Percentiles rank a stretch among this genome's conserved stretches.
Conservation (phyloP, 208 protist genomes). For the Phytomonas sp. region DNA sequence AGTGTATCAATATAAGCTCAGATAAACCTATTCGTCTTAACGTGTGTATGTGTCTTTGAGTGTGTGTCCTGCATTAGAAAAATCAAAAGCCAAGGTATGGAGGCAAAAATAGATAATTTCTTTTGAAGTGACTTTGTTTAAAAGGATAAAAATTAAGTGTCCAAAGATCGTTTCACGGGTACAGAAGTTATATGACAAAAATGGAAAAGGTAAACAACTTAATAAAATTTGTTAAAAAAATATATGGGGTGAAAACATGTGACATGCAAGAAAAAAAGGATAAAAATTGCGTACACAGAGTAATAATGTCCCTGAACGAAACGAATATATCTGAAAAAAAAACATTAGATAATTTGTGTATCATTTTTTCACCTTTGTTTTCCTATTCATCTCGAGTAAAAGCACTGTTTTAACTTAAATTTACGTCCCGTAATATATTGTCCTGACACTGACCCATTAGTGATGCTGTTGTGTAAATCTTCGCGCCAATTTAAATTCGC, state of each 20-base stretch:
- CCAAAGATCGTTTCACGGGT: background rate
- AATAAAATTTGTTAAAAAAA: background rate
- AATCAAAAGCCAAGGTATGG: background rate
- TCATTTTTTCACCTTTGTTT: conserved; percentile 6
- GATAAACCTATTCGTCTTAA: conserved; percentile 1
- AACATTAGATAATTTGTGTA: background rate
- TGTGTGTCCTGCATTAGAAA: background rate
- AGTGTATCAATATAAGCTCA: background rate
- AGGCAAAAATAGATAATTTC: conserved; percentile 1
- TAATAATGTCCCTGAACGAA: background rate
- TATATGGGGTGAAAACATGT: conserved; percentile 7
- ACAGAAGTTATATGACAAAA: conserved; percentile 6
- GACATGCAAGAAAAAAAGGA: conserved; percentile 7
- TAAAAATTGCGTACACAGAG: background rate
- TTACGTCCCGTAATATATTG: background rate
- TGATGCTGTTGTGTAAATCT: background rate
- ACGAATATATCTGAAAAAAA: conserved; percentile 3
- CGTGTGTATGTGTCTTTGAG: conserved; percentile 1
- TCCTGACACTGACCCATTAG: background rate
- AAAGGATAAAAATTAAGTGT: background rate
- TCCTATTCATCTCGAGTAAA: background rate
- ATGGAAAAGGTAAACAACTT: background rate
- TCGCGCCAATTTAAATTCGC: background rate
- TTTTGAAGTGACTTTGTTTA: background rate
- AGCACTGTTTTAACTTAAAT: conserved; percentile 3